phyloP scores from a whole-genome alignment of 2,329 filamentous ascomycete genomes.

The Grosmannia clavigera region DNA sequence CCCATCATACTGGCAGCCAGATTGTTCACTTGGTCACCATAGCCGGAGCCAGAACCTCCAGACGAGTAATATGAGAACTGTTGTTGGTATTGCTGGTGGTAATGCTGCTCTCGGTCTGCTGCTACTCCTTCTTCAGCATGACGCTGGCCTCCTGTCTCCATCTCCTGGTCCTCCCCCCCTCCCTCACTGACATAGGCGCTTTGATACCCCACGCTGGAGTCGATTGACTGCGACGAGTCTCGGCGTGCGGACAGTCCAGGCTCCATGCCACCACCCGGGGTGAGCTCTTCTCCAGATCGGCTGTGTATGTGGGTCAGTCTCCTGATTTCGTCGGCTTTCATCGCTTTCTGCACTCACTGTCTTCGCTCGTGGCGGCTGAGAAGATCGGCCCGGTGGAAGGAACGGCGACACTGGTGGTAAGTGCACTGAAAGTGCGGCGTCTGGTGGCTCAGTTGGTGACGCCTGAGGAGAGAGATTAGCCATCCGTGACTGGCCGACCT shows the following conservation, averaged over 20 bases:
- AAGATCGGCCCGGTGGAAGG: slow-evolving; percentile 1
- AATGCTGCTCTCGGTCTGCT: neutral
- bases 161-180: neutral
- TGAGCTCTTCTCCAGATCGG: neutral
- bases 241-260: neutral
- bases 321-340: neutral
- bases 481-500: neutral
- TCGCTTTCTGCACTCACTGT: neutral
- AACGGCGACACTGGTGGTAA: neutral
- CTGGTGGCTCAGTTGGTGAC: slow-evolving; percentile 1
- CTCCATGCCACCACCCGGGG: neutral
- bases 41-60: neutral
- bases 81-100: slow-evolving; percentile 1
- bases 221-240: neutral
- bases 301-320: neutral
- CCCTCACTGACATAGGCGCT: neutral
- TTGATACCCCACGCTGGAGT: neutral
- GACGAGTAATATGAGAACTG: slow-evolving; percentile 2
- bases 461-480: neutral
- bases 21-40: neutral
- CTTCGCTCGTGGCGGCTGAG: neutral
- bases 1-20: neutral
- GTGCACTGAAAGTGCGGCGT: neutral
- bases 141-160: neutral
- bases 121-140: neutral